Conservation (phyloP, 768 basidiomycete species). For the Tricholoma terreum region DNA sequence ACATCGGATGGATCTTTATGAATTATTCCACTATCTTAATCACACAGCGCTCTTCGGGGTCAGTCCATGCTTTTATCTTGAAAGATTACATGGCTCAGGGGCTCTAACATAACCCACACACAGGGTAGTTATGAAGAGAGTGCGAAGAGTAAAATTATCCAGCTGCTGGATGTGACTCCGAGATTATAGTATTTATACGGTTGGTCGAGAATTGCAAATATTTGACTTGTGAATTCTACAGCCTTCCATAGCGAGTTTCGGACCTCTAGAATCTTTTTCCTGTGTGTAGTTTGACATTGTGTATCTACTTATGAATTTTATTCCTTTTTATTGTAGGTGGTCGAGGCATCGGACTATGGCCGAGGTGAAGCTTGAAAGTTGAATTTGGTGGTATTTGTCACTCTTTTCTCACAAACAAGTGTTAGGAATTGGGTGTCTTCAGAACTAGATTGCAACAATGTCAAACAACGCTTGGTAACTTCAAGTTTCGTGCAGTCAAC, state of each 20-base stretch:
- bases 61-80: conserved; percentile 25
- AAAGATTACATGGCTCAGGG: background rate
- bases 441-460: conserved; percentile 23
- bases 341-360: too few species aligned
- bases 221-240: too few species aligned
- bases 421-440: conserved; percentile 11
- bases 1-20: conserved; percentile 65
- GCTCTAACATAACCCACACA: background rate
- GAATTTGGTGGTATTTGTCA: too few species aligned
- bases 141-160: conserved; percentile 46
- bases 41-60: conserved; percentile 80
- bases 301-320: too few species aligned
- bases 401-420: conserved; percentile 8
- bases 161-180: conserved; percentile 14
- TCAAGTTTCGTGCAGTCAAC: background rate
- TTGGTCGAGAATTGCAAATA: too few species aligned
- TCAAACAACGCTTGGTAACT: conserved; percentile 32
- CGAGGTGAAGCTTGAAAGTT: too few species aligned
- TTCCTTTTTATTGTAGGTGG: too few species aligned
- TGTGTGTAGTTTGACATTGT: too few species aligned
- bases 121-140: conserved; percentile 54
- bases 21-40: conserved; percentile 80
- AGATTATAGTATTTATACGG: too few species aligned
- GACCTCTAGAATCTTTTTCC: too few species aligned
- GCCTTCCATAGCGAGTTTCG: too few species aligned